Base-by-base conservation (phyloP, 2,329 filamentous ascomycete species). In the Cytospora paraplurivora region DNA sequence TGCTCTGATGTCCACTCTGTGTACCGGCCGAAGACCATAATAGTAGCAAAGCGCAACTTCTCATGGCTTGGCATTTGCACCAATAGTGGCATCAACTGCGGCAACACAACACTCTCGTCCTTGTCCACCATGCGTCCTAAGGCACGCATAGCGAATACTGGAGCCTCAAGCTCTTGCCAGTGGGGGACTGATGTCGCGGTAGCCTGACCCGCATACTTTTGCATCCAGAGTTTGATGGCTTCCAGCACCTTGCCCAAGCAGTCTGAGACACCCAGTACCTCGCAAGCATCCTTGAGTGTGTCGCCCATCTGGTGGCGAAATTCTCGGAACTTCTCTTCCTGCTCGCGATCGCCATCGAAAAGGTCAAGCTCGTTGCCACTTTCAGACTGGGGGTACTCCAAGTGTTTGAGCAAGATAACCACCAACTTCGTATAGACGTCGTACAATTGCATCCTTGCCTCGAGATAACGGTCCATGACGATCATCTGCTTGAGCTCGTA, bases 251-350 rank as follows among this genome's bases (percentile, higher is more conserved):
- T 99, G 68, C 86, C 87, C 54, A 99, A 82, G 71, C 95, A 98
- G 67, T 96, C 91, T 0, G 92, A 90, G 12, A 96, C 91, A 11
- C 94, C 94, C 79, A 99, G 93, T 49, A 99, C 94, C 73, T 97
- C 91, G 76, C 95, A 99, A 61, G 92, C 92, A 72, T 99, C 95
- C 77, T 99, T 99, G 56, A 99, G 84, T 0, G 96, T 96, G 73
- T 99, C 96, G 41, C 95, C 95, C 92, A 99, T 98, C 59, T 92
- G 88, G 74, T 99, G 95, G 68, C 95, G 85, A 81, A 98, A 99
- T 72, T 96, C 92, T 55, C 95, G 88, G 78, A 99, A 99, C 75
- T 95, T 96, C 71, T 99, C 95, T 75, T 99, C 95, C 66, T 92
- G 89, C 74, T 98, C 95, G 49, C 94, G 88, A 74, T 99, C 95